Evolutionary conservation across 805 yeast genomes (phyloP), one percentile per base, ranked within the genome.

Genomic region (Soucietia sequanensis): DNA sequence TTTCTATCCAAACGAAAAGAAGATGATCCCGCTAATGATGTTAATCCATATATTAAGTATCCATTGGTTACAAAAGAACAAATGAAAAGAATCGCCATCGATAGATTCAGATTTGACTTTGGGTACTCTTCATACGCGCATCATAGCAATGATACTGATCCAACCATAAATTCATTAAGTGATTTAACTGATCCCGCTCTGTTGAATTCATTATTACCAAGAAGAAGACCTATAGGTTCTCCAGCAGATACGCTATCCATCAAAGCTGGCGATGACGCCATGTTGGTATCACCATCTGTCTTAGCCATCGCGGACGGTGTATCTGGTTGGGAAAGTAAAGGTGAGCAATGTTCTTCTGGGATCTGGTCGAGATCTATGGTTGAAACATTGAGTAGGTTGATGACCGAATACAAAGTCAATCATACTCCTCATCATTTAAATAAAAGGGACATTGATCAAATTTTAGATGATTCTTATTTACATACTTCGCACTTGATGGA

Each of bases 301-400:
- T 46, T 75, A 35, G 80, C 76, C 2, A 66, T 75, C 4, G 80
- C 81, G 3, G 81, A 75, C 47, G 81, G 81, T 1, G 77, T 75
- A 6, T 69, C 76, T 14, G 78, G 78, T 1, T 75, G 80, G 80
- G 75, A 70, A 46, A 63, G 68, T 13, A 63, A 58, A 25, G 60
- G 56, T 2, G 53, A 50, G 17, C 50, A 48, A 11, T 59, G 73
- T 9, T 60, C 69, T 19, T 65, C 76, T 15, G 79, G 80, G 2
- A 58, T 73, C 13, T 75, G 78, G 76, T 68, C 79, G 1, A 58
- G 80, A 33, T 62, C 72, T 1, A 69, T 75, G 65, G 49, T 75
- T 31, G 81, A 75, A 46, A 73, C 76, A 5, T 58, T 72, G 34
- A 65, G 75, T 40, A 44, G 77, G 17, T 52, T 68, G 14, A 60